phyloP scores from a whole-genome alignment of 208 protist species.

The Porcisia hertigi region DNA sequence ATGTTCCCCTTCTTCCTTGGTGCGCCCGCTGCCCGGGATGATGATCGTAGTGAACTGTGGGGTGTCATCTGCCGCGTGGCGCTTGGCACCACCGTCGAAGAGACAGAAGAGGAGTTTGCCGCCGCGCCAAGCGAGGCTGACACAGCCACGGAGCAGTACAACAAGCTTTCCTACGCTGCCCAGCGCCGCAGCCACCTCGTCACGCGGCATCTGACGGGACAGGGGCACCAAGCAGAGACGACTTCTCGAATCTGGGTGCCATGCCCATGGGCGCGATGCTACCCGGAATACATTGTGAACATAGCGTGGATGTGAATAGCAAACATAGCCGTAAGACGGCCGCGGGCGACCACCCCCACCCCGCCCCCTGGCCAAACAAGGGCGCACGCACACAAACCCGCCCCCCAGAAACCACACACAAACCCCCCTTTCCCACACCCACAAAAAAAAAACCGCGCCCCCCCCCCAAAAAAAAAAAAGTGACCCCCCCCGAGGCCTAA shows the following conservation, averaged over 20 bases:
- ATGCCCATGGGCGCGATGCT: constrained; percentile 41
- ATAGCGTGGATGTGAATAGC: neutral
- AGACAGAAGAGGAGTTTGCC: constrained; percentile 22
- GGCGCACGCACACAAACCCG: no score
- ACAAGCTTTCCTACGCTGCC: constrained; percentile 25
- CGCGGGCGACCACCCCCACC: no score
- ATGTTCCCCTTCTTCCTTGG: constrained; percentile 8
- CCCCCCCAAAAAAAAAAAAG: no score
- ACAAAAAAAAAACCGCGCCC: no score
- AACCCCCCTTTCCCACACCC: no score
- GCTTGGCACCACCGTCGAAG: constrained; percentile 57
- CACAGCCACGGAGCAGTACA: constrained; percentile 14
- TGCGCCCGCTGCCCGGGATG: neutral
- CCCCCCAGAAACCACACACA: no score
- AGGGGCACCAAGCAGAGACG: neutral
- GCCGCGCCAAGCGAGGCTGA: constrained; percentile 8
- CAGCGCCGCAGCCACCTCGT: constrained; percentile 29
- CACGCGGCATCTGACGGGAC: neutral
- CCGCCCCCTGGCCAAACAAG: no score
- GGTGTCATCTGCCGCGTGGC: constrained; percentile 56
- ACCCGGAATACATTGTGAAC: constrained; percentile 62
- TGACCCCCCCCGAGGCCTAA: no score
- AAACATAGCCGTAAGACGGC: neutral
- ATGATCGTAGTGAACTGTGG: constrained; percentile 22
- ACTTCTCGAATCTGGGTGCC: constrained; percentile 22